Conservation (phyloP, 2,329 filamentous ascomycete genomes). For the Pyrenophora teres region DNA sequence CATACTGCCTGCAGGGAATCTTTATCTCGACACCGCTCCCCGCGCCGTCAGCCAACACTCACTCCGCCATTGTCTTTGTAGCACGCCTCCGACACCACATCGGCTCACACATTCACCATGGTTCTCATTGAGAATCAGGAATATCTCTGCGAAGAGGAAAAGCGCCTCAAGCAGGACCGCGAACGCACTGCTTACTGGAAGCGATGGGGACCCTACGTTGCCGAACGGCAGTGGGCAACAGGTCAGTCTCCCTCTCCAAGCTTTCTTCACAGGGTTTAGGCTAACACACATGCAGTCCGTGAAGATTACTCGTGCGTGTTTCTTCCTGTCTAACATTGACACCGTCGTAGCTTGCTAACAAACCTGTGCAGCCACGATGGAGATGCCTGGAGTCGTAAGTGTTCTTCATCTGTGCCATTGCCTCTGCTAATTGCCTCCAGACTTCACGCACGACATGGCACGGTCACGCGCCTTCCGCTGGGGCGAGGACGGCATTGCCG, state of each 20-base stretch:
- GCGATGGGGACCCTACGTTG: constrained; percentile 93
- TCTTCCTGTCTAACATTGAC: constrained; percentile 9
- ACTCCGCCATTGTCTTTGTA: constrained; percentile 11
- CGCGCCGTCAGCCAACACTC: constrained; percentile 21
- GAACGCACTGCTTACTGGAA: constrained; percentile 93
- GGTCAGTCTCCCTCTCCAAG: constrained; percentile 57
- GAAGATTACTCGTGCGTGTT: constrained; percentile 81
- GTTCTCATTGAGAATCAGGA: constrained; percentile 88
- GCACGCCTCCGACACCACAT: constrained; percentile 7
- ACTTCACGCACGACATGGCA: constrained; percentile 93
- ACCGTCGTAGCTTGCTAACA: constrained; percentile 30
- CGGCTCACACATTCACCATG: constrained; percentile 59
- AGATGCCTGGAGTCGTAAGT: constrained; percentile 93
- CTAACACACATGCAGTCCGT: constrained; percentile 63
- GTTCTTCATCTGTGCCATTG: background rate
- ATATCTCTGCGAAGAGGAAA: constrained; percentile 88
- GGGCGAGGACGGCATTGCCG: constrained; percentile 96
- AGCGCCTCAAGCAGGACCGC: constrained; percentile 82
- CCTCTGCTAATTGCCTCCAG: constrained; percentile 53
- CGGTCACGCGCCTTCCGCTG: constrained; percentile 87
- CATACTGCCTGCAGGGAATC: constrained; percentile 23
- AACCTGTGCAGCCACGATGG: constrained; percentile 66
- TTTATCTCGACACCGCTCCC: constrained; percentile 30
- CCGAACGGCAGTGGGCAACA: constrained; percentile 94
- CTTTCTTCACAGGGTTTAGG: background rate